Conservation (phyloP, 768 basidiomycete species). For the Tricholoma flavovirens region DNA sequence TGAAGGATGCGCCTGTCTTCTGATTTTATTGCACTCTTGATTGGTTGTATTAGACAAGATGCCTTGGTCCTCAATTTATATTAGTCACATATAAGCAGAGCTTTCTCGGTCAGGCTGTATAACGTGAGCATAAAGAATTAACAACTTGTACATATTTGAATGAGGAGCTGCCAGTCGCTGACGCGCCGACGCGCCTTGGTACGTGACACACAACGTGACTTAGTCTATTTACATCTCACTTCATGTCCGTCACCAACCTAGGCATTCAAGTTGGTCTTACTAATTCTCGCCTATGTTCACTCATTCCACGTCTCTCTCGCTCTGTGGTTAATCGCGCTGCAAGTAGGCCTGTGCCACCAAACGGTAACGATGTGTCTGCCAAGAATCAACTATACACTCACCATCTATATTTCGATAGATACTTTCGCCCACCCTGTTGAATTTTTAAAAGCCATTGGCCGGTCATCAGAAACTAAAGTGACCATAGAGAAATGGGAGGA, state of each 20-base stretch:
- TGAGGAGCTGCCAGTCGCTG: no score
- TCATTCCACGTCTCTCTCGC: constrained; percentile 25
- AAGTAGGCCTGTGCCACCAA: constrained; percentile 28
- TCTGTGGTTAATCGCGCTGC: constrained; percentile 29
- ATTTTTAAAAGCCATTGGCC: constrained; percentile 72
- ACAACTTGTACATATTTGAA: no score
- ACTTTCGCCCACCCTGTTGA: constrained; percentile 50
- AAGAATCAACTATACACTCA: constrained; percentile 6
- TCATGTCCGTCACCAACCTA: not conserved
- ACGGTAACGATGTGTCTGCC: constrained; percentile 23
- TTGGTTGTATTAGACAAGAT: not conserved
- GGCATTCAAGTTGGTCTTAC: not conserved
- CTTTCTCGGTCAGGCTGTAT: no score
- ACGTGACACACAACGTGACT: not conserved
- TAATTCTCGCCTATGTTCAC: constrained; percentile 18
- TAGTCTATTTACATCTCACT: not conserved
- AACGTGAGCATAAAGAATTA: no score
- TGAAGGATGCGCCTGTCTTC: constrained; percentile 88
- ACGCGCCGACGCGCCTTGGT: no score
- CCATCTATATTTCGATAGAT: constrained; percentile 30
- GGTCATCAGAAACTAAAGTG: constrained; percentile 60
- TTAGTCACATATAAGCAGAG: no score
- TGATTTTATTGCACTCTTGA: constrained; percentile 20
- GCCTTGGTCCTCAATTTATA: not conserved
- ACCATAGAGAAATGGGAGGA: constrained; percentile 63